These are phyloP conservation scores for Botrytis hyacinthi DNA, from an alignment of 2,329 filamentous ascomycete genomes.

Conservation along the genomic window DNA sequence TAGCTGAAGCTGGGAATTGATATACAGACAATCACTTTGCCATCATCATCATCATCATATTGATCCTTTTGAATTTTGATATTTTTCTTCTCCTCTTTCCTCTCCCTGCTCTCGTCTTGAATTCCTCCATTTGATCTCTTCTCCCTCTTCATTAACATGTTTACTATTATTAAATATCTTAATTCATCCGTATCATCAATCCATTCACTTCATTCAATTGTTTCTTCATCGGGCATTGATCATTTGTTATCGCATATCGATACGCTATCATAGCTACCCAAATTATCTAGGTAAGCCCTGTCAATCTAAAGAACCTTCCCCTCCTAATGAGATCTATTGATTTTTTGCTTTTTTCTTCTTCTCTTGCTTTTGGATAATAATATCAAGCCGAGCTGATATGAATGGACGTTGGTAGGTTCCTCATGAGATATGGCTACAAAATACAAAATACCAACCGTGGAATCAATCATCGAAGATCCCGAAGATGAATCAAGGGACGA, in stretches of 20 bases:
- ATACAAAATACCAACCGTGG: slow-evolving; percentile 33
- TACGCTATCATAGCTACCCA: slow-evolving; percentile 28
- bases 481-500: slow-evolving; percentile 33
- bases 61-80: neutral
- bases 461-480: slow-evolving; percentile 35
- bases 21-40: slow-evolving; percentile 4
- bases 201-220: slow-evolving; percentile 19
- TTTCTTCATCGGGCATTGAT: slow-evolving; percentile 24
- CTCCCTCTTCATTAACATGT: slow-evolving; percentile 5
- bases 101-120: neutral
- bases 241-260: slow-evolving; percentile 22
- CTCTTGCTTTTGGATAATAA: slow-evolving; percentile 6
- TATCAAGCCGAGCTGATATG: slow-evolving; percentile 23
- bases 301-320: neutral
- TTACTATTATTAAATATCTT: neutral
- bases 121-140: neutral
- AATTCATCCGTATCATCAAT: slow-evolving; percentile 1
- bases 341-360: neutral
- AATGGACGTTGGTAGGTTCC: slow-evolving; percentile 10
- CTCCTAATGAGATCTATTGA: slow-evolving; percentile 11
- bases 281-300: slow-evolving; percentile 29
- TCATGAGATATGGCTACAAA: slow-evolving; percentile 31
- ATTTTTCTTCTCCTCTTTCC: neutral
- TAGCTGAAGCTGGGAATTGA: neutral
- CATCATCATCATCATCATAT: neutral